phyloP scores from a whole-genome alignment of 2,329 filamentous ascomycete species.

The Xylaria sp. region DNA sequence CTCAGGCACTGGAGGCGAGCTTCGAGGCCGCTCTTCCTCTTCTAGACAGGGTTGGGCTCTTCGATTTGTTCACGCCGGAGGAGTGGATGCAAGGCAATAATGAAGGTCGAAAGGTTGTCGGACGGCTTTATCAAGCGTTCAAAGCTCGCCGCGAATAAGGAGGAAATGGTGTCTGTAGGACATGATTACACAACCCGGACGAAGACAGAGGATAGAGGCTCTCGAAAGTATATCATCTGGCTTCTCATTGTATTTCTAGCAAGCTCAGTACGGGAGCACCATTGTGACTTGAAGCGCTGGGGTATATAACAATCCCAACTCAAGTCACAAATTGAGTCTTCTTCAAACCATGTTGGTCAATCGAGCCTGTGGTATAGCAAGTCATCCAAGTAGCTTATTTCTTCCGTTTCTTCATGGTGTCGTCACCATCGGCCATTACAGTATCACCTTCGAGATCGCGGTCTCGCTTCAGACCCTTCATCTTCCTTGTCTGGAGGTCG shows the following conservation, averaged over 20 bases:
- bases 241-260: background rate
- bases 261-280: background rate
- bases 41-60: constrained; percentile 36
- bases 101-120: constrained; percentile 34
- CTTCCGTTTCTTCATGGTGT: constrained; percentile 47
- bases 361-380: background rate
- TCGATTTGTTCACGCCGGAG: constrained; percentile 37
- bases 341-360: constrained; percentile 8
- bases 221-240: background rate
- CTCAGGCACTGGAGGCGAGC: constrained; percentile 26
- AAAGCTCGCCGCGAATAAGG: constrained; percentile 19
- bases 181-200: background rate
- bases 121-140: constrained; percentile 34
- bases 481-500: constrained; percentile 93
- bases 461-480: constrained; percentile 95
- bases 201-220: background rate
- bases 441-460: constrained; percentile 65
- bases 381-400: constrained; percentile 34
- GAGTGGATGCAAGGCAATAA: constrained; percentile 37
- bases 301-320: constrained; percentile 32
- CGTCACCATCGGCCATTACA: constrained; percentile 56
- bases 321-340: background rate
- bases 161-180: background rate
- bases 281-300: background rate
- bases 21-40: constrained; percentile 35